Conservation (phyloP, 495 filamentous ascomycete genomes). For the Sabuloglossum arenarium region DNA sequence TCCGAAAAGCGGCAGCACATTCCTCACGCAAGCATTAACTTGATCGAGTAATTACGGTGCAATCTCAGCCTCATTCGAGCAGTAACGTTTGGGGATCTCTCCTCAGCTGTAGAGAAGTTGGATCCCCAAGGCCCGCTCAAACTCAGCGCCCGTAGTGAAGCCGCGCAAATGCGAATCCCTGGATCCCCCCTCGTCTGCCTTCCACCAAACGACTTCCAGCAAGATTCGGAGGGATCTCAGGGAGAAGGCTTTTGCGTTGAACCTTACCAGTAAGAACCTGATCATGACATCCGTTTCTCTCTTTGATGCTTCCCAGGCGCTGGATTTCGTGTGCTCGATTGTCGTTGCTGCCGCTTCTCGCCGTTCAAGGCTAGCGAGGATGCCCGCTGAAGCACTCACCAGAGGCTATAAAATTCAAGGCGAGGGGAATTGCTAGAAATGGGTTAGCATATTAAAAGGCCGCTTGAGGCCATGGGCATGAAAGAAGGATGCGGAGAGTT, state of each 20-base stretch:
- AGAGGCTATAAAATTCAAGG: constrained; percentile 65
- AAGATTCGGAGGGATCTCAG: background rate
- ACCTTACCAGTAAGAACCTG: constrained; percentile 26
- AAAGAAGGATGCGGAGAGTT: background rate
- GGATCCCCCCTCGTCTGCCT: constrained; percentile 5
- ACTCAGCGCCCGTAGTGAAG: constrained; percentile 75
- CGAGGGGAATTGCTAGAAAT: constrained; percentile 41
- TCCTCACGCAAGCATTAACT: constrained; percentile 92
- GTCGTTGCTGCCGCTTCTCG: constrained; percentile 13
- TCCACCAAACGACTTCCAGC: constrained; percentile 3
- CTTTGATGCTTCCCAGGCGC: background rate
- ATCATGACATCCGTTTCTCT: constrained; percentile 9
- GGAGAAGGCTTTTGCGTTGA: constrained; percentile 1
- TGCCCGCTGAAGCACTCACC: constrained; percentile 37
- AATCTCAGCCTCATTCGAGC: constrained; percentile 56
- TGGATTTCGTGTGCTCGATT: background rate
- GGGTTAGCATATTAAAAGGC: constrained; percentile 9
- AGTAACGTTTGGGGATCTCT: background rate
- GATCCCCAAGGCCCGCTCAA: constrained; percentile 12
- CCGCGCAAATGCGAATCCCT: constrained; percentile 25
- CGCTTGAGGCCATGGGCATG: background rate
- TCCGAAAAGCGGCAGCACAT: constrained; percentile 55
- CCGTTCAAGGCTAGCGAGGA: constrained; percentile 1
- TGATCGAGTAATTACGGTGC: constrained; percentile 84
- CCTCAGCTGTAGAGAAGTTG: background rate